phyloP scores from a whole-genome alignment of 73 alveolate genomes.

The Stentor coeruleus region DNA sequence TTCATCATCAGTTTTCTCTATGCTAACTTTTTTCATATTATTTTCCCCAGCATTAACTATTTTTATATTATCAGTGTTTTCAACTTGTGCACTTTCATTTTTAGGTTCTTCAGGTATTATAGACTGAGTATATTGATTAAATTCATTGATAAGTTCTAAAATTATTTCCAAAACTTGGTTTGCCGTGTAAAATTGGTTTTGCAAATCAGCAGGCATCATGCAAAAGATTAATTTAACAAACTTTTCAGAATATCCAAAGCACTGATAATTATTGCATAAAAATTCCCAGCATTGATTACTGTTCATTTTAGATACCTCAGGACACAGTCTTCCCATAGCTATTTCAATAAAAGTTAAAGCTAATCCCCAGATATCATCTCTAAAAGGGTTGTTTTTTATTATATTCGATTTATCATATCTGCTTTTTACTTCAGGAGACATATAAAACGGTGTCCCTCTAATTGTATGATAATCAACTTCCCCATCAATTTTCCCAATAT shows the following conservation, averaged over 20 bases:
- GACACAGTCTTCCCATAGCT: neutral
- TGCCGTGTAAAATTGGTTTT: neutral
- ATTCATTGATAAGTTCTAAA: too few species aligned
- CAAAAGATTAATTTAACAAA: neutral
- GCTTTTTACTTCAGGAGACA: neutral
- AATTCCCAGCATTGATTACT: neutral
- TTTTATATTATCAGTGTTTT: too few species aligned
- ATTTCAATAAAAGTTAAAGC: neutral
- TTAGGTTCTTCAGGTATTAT: too few species aligned
- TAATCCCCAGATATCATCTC: neutral
- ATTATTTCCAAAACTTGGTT: neutral
- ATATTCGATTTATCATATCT: too few species aligned
- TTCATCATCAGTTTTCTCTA: too few species aligned
- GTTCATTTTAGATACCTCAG: neutral
- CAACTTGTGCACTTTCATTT: too few species aligned
- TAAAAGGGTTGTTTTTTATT: neutral
- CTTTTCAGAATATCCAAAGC: neutral
- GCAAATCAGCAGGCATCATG: neutral
- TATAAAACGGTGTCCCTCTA: neutral
- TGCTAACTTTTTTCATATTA: too few species aligned
- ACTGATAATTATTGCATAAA: too few species aligned
- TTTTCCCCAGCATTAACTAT: too few species aligned
- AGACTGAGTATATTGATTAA: too few species aligned
- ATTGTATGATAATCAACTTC: neutral
- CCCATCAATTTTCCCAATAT: neutral